Conservation (phyloP, 371 early-diverging fungal species). For the Mortierella sp. region DNA sequence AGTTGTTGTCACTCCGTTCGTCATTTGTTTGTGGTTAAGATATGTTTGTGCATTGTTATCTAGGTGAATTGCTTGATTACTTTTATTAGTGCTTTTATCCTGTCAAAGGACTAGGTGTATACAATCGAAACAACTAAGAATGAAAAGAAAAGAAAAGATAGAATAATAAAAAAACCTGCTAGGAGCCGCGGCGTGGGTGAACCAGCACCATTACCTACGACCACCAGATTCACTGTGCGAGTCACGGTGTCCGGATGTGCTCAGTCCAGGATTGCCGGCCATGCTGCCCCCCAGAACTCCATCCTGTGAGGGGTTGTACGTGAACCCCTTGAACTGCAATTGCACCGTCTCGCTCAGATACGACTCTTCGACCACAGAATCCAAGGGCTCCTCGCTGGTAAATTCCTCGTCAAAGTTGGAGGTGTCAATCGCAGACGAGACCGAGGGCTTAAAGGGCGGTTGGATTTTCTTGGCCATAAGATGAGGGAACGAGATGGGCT, state of each 20-base stretch:
- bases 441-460: conserved; percentile 96
- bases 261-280: conserved; percentile 25
- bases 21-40: neutral
- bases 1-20: neutral
- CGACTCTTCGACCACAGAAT: conserved; percentile 86
- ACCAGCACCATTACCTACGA: conserved; percentile 6
- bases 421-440: conserved; percentile 82
- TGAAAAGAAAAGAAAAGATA: too few species aligned
- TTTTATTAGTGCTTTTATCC: conserved; percentile 7
- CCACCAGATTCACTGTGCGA: too few species aligned
- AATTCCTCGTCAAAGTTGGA: conserved; percentile 89
- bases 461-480: conserved; percentile 88
- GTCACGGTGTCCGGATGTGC: too few species aligned
- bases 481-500: conserved; percentile 90
- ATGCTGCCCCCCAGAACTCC: conserved; percentile 66
- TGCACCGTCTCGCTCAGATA: conserved; percentile 92
- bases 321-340: conserved; percentile 95
- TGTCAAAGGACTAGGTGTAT: neutral
- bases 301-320: conserved; percentile 75
- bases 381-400: conserved; percentile 87
- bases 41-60: neutral
- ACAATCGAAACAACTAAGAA: neutral
- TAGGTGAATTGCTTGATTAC: neutral
- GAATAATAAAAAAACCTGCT: neutral
- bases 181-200: neutral